Base-by-base conservation (phyloP, 495 filamentous ascomycete genomes). In the Glarea lozoyensis region DNA sequence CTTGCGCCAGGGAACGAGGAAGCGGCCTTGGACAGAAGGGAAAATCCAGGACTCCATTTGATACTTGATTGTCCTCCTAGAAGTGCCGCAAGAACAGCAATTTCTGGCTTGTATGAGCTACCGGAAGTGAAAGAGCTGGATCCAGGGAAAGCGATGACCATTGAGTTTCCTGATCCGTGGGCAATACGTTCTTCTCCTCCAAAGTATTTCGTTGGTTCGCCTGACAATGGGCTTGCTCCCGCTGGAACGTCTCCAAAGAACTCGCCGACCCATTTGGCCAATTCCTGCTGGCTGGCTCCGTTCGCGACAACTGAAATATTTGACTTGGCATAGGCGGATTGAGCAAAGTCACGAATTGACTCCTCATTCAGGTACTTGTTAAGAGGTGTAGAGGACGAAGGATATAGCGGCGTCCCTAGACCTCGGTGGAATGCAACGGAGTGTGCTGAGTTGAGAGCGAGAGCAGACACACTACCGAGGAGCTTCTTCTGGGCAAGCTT, bases 11-110 rank as follows among this genome's bases (percentile, higher is more conserved):
- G 75, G 60, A 75, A 70, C 15, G 69, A 67, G 39, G 81, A 67
- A 42, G 78, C 72, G 31, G 81, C 84, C 68, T 93, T 86, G 43
- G 82, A 74, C 32, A 99, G 77, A 33, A 95, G 69, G 10, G 84
- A 89, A 70, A 94, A 96, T 42, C 92, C 93, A 42, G 87, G 72
- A 19, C 83, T 83, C 92, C 92, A 97, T 70, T 97, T 97, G 72
- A 96, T 90, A 62, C 67, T 79, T 46, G 87, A 81, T 63, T 88
- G 67, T 31, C 93, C 92, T 56, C 92, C 92, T 21, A 99, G 81
- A 5, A 99, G 79, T 37, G 87, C 82, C 46, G 86, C 78, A 18
- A 99, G 80, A 47, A 99, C 88, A 43, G 80, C 77, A 53, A 83
- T 77, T 70, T 95, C 93, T 45, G 90, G 83, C 72, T 94, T 88